Evolutionary conservation across 257 asterid species (phyloP), one percentile per base, ranked within the genome.

Genomic region (Forsythia suspensa): DNA sequence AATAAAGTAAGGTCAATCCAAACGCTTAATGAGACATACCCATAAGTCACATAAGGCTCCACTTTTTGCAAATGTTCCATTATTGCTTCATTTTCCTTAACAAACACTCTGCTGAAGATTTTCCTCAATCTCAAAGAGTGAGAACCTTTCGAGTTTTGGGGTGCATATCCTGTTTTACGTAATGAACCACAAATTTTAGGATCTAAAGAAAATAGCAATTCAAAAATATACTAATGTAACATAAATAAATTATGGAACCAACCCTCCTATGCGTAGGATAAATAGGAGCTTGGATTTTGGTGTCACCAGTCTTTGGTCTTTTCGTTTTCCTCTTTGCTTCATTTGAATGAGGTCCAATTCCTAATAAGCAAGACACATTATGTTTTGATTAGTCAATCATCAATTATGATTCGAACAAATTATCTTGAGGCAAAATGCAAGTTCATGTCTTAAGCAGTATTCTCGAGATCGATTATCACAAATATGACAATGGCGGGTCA

Each of bases 1-100:
- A 8, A 11, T 77, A 44, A 36, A 55, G n/a, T 16, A 74, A 46
- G 48, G 43, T 73, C 70, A 43, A 36, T 16, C 4, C 18, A 38
- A 16, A 43, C 21, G 34, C 51, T 18, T 34, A 41, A 37, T 37
- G 67, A 5, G 78, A 79, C 91, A 41, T 92, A 95, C 99, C 99
- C 99, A 77, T 93, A 95, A 67, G 99, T 91, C 44, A 95, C 87
- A 71, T 81, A 95, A 70, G 98, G 99, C 87, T 93, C 97, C 87
- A 95, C 97, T 82, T 89, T 91, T 76, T 76, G 86, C 87, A 95
- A 86, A 51, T 85, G 80, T 73, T 86, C 95, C 92, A 91, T 84
- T 66, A 87, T 13, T 51, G 86, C 89, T 36, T 82, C 88, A 80
- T 83, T 84, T 70, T 91, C 96, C 89, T 87, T 87, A 18, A 92